Evolutionary conservation across 139 green algal genomes (phyloP).

Genomic region (Tetradesmus lagerheimii): DNA sequence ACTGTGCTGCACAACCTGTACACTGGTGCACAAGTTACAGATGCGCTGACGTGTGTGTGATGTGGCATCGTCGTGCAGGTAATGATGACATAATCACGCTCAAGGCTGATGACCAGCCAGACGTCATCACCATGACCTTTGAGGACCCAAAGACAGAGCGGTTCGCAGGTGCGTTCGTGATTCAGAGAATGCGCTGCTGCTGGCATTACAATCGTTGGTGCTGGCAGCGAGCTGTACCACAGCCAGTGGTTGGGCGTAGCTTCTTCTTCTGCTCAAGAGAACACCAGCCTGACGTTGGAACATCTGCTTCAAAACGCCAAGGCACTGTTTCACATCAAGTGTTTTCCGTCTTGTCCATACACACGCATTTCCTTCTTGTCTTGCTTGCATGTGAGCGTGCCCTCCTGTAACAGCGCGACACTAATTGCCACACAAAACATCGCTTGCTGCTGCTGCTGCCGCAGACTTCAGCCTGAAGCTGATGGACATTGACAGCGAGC

Average conservation of each 20-base stretch:
- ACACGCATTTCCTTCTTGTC: too few species aligned
- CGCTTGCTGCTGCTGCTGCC: not conserved
- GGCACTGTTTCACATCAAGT: too few species aligned
- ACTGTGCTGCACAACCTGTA: too few species aligned
- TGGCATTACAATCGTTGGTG: not conserved
- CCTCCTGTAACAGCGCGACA: too few species aligned
- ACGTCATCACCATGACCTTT: constrained; percentile 98
- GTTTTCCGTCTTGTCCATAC: too few species aligned
- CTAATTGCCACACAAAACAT: not conserved
- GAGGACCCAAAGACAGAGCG: constrained; percentile 69
- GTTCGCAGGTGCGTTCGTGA: not conserved
- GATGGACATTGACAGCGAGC: constrained; percentile 99
- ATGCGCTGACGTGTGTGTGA: not conserved
- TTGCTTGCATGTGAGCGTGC: too few species aligned
- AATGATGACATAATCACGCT: constrained; percentile 98
- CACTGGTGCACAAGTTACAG: too few species aligned
- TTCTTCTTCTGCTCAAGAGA: too few species aligned
- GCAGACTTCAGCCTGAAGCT: constrained; percentile 99
- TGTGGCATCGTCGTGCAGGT: constrained; percentile 44
- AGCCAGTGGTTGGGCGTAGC: too few species aligned
- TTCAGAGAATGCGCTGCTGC: not conserved
- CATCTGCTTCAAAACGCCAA: too few species aligned
- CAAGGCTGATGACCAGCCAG: constrained; percentile 94
- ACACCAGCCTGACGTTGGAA: too few species aligned
- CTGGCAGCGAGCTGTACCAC: not conserved